Base-by-base conservation (phyloP, 2,329 filamentous ascomycete genomes). In the Stachybotrys chartarum region DNA sequence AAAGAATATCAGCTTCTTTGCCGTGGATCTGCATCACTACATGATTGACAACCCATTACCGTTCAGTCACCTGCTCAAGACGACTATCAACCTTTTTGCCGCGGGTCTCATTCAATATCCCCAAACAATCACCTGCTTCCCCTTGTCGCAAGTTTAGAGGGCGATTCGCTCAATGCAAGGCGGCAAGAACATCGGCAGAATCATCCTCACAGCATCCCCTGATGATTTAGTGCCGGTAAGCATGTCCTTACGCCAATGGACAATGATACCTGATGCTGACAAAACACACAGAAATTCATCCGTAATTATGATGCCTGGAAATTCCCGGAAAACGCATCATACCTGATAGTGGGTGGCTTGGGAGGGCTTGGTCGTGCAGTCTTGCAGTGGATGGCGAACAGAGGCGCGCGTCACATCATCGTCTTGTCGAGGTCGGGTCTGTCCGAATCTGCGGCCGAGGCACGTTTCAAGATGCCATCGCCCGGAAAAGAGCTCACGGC, bases 1-100 rank as follows among this genome's bases (percentile, higher is more conserved):
- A 1, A 58, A 56, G 5, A 66, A 65, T 42, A 53, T 56, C 14
- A 56, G 56, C 0, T 63, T 63, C 8, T 57, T 55, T 0, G 56
- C 60, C 6, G 50, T 66, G 1, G 58, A 64, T 35, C 8, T 66
- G 35, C 35, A 46, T n/a, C 46, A 53, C 8, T 47, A 14, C 8
- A 47, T 12, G 11, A 47, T 47, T 47, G 11, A n/a, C n/a, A 47
- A 47, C n/a, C 10, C n/a, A 17, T 8, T 17, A 10, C n/a, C n/a
- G 17, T 47, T 47, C 45, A 2, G n/a, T 12, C 11, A 47, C 11
- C 17, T 47, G n/a, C 17, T 47, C 8, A 12, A 47, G 18, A 47
- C 10, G n/a, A 17, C n/a, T n/a, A 3, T 47, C 10, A n/a, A 47
- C 18, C 45, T 47, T 12, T 17, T 47, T 47, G 45, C 10, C 11